Evolutionary conservation across 2,329 filamentous ascomycete genomes (phyloP), one percentile per base, ranked within the genome.

Genomic region (Grosmannia huntii): DNA sequence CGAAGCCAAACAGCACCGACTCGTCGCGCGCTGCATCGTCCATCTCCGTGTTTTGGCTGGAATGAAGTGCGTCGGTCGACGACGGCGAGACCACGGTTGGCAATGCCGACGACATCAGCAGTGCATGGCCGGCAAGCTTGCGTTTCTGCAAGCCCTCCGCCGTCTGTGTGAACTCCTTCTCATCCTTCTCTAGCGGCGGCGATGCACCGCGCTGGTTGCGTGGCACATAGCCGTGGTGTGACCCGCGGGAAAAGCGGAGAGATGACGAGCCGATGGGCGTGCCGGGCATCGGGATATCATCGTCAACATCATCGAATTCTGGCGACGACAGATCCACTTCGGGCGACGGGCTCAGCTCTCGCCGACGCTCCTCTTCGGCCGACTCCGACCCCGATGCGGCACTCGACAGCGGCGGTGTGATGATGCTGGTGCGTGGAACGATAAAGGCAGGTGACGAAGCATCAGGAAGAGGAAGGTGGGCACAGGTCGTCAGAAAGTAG

Each of bases 141-240:
- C 80, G 75, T 68, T 82, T 84, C 66, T 83, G 89, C 65, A 97
- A 81, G 54, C 86, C 89, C 64, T 90, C 89, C 19, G 94, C 94
- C 1, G 91, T 97, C 72, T 95, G 89, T 7, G 92, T 96, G 68
- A 99, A 99, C 71, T 97, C 94, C 68, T 87, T 89, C 76, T 97
- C 92, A 65, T 97, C 92, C 66, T 88, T 90, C 73, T 97, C 92
- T 44, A 97, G 78, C 19, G 90, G 90, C 56, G 92, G 91, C 62
- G 89, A 94, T 27, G 87, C 84, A n/a, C 86, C 87, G 60, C 88
- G 84, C 61, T 84, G 79, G 65, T 70, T 57, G 66, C 71, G 66
- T 36, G 66, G 66, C 52, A 64, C 65, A 53, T 58, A 46, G 60
- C 70, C 66, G 64, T 73, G 68, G 66, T 71, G 67, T 59, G 67